Base-by-base conservation (phyloP, 768 basidiomycete species). In the Cystoderma amianthinum region DNA sequence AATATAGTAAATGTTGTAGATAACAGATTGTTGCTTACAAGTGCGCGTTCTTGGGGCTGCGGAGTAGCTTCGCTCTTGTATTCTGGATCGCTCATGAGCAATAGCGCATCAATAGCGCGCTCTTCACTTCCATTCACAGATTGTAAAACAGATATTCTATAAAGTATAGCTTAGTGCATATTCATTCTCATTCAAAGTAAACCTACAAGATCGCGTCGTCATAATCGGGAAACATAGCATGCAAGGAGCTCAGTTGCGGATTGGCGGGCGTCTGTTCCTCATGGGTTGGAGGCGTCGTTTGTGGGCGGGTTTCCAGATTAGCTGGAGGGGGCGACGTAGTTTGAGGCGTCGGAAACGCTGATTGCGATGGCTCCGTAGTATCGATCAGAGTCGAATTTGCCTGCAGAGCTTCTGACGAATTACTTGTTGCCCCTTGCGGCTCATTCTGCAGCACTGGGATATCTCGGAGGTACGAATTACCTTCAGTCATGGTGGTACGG, bases 71-170 rank as follows among this genome's bases (percentile, higher is more conserved):
- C 68, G 35, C 63, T 60, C 42, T 55, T 69, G 53, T 84, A 90
- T 5, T 80, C 70, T 1, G 88, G 88, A 61, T 93, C 90, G 60
- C 73, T 89, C 89, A 93, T 91, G 7, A 81, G 83, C 5, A 93
- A 72, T 6, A 93, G 68, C 1, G 71, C 63, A 50, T 92, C 88
- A 42, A 91, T 71, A 3, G 89, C 89, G 20, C 70, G 72, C 46
- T 86, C 86, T 48, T 88, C 78, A 48, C 86, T 65, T 9, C 80
- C 72, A n/a, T 65, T 54, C 4, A 82, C 83, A 4, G 82, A 82
- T 44, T 88, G 77, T 36, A 93, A 66, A 0, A 93, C 82, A 5
- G 79, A 80, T 53, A 71, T 69, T 30, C 83, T 85, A 19, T 38
- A 32, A 3, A 37, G 13, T 22, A 38, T 17, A 19, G 25, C 43